Conservation (phyloP, 169 alveolate species). For the Plasmodium relictum region DNA sequence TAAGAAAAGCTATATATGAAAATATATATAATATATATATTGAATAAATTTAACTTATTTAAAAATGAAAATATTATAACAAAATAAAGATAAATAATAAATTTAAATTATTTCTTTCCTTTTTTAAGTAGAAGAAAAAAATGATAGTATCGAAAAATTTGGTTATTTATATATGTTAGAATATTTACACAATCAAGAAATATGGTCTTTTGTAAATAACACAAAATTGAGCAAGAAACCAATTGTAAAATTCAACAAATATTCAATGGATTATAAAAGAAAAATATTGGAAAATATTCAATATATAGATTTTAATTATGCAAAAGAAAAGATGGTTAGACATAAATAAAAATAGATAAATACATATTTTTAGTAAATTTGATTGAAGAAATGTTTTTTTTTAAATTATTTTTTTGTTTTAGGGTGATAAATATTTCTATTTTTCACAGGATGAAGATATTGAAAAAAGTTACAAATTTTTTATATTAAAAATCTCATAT, state of each 20-base stretch:
- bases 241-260: neutral
- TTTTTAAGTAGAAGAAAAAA: slow-evolving; percentile 10
- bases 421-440: slow-evolving; percentile 56
- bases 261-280: slow-evolving; percentile 21
- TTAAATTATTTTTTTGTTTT: neutral
- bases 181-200: slow-evolving; percentile 7
- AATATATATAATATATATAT: slow-evolving; percentile 2
- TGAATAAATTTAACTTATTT: neutral
- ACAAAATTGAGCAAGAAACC: neutral
- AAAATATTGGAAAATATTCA: slow-evolving; percentile 38
- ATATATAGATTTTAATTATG: slow-evolving; percentile 24
- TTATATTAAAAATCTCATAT: neutral
- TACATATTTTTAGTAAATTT: neutral
- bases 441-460: slow-evolving; percentile 6
- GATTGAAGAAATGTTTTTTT: neutral
- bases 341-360: neutral
- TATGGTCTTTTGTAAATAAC: slow-evolving; percentile 2
- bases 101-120: neutral
- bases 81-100: neutral
- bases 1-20: neutral
- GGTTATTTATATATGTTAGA: slow-evolving; percentile 24
- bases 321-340: slow-evolving; percentile 56
- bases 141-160: slow-evolving; percentile 15
- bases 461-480: slow-evolving; percentile 29
- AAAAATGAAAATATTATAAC: neutral